Conservation (phyloP, 1,284 basidiomycete species). For the Papiliotrema flavescens region DNA sequence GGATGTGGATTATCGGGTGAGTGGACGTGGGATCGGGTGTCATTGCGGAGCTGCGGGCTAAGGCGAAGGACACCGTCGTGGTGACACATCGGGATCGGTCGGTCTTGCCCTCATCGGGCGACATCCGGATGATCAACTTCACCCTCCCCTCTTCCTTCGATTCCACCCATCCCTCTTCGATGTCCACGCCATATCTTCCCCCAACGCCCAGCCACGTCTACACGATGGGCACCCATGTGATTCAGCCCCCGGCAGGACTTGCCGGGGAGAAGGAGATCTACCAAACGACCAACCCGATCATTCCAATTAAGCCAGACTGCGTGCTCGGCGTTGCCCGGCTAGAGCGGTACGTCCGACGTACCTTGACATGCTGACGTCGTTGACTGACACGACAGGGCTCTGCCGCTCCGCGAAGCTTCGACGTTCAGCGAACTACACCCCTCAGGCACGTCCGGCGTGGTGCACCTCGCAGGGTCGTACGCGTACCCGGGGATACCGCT, state of each 20-base stretch:
- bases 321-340: slow-evolving; percentile 60
- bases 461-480: slow-evolving; percentile 46
- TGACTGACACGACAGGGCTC: slow-evolving; percentile 21
- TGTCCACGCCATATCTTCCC: slow-evolving; percentile 24
- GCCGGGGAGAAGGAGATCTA: slow-evolving; percentile 47
- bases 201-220: slow-evolving; percentile 40
- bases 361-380: neutral
- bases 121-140: slow-evolving; percentile 65
- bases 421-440: slow-evolving; percentile 14
- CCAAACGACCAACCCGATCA: slow-evolving; percentile 70
- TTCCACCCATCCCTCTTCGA: slow-evolving; percentile 2
- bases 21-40: slow-evolving; percentile 5
- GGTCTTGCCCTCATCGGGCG: slow-evolving; percentile 56
- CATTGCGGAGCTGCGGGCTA: neutral
- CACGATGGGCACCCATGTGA: slow-evolving; percentile 64
- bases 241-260: slow-evolving; percentile 37
- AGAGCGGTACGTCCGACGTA: slow-evolving; percentile 57
- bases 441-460: slow-evolving; percentile 1
- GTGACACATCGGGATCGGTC: slow-evolving; percentile 64
- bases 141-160: slow-evolving; percentile 43
- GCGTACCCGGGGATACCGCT: slow-evolving; percentile 50
- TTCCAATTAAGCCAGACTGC: slow-evolving; percentile 53
- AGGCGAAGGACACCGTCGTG: slow-evolving; percentile 55
- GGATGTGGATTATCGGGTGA: slow-evolving; percentile 38
- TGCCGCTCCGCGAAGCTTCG: slow-evolving; percentile 27